A percentile compares a stretch with the other conserved stretches of the same genome.
phyloP scores from a whole-genome alignment of 805 yeast species.

The Kuraishia capsulata region DNA sequence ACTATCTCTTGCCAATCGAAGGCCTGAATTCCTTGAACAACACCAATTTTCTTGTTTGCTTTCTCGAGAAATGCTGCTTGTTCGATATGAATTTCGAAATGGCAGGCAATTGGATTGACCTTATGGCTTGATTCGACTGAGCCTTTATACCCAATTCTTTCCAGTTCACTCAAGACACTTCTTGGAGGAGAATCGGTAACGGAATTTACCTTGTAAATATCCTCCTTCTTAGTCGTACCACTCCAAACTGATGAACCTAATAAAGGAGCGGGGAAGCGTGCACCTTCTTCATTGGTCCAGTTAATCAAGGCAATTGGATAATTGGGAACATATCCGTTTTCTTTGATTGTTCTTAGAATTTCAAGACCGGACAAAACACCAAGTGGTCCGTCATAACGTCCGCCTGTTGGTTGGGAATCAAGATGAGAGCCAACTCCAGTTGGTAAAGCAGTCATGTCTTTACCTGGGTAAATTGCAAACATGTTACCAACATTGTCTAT shows the following conservation, averaged over 20 bases:
- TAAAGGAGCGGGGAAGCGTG: constrained; percentile 60
- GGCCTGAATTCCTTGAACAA: constrained; percentile 61
- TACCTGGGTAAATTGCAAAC: constrained; percentile 57
- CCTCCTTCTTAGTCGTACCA: constrained; percentile 34
- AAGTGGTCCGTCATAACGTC: constrained; percentile 63
- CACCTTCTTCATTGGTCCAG: constrained; percentile 78
- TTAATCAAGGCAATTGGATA: constrained; percentile 56
- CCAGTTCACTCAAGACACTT: constrained; percentile 43
- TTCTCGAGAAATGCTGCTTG: constrained; percentile 67
- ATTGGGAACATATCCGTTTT: constrained; percentile 45
- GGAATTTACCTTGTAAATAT: constrained; percentile 41
- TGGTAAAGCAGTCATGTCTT: constrained; percentile 33
- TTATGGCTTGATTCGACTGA: constrained; percentile 34
- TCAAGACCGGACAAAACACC: constrained; percentile 65
- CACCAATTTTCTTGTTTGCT: constrained; percentile 46
- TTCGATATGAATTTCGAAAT: constrained; percentile 68
- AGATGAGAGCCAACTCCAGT: constrained; percentile 67
- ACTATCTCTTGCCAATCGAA: constrained; percentile 49
- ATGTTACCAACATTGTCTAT: constrained; percentile 63
- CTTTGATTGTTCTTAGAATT: constrained; percentile 55
- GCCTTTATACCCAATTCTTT: constrained; percentile 58
- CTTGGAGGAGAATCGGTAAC: constrained; percentile 41
- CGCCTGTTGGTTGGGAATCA: constrained; percentile 75
- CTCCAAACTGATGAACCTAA: constrained; percentile 67
- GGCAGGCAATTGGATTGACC: constrained; percentile 51